Conservation (phyloP, 345 rosid species). For the Diplotaxis tenuifolia region DNA sequence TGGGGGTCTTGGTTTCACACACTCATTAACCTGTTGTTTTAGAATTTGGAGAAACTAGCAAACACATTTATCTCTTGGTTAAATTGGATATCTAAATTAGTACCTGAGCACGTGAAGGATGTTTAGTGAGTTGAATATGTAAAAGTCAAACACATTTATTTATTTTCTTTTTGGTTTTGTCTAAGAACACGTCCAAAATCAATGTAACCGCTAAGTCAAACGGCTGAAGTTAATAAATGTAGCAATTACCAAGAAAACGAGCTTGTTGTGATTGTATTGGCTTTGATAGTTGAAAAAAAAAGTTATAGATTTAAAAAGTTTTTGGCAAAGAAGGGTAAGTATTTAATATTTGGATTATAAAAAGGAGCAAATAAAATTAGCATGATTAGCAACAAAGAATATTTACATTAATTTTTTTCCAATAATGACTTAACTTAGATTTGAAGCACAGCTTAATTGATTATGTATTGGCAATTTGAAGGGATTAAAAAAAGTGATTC, state of each 20-base stretch:
- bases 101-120: conserved; percentile 32
- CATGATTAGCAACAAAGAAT: background rate
- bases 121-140: conserved; percentile 12
- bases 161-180: background rate
- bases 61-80: background rate
- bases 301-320: background rate
- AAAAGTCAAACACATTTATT: background rate
- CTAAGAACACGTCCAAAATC: conserved; percentile 19
- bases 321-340: background rate
- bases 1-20: background rate
- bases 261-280: conserved; percentile 13
- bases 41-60: conserved; percentile 1
- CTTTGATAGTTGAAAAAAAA: conserved; percentile 23
- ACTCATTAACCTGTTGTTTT: background rate
- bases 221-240: conserved; percentile 28
- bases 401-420: background rate
- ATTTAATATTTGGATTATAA: background rate
- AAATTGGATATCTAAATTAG: conserved; percentile 20
- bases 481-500: conserved; percentile 17
- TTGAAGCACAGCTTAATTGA: background rate
- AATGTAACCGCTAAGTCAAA: conserved; percentile 32
- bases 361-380: background rate
- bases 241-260: conserved; percentile 8
- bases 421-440: background rate
- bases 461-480: background rate